A percentile compares a stretch with the other conserved stretches of the same genome.
Evolutionary conservation across 148 eudicot genomes (phyloP).

Genomic region (Cornus suecica): DNA sequence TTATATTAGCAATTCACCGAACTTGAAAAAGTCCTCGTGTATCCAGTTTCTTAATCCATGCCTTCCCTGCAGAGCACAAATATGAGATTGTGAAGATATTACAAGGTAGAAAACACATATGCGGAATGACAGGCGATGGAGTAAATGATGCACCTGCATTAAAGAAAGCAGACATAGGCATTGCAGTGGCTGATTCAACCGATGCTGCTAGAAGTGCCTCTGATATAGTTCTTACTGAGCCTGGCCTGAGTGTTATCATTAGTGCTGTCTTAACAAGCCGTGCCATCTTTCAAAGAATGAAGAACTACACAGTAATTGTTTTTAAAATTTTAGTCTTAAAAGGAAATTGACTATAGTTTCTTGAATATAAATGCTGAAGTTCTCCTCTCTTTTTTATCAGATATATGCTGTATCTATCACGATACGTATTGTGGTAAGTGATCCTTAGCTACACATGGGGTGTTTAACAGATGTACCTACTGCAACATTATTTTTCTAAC

Average conservation of each 20-base stretch:
- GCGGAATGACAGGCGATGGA: constrained; percentile 96
- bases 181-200: constrained; percentile 82
- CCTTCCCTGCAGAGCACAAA: constrained; percentile 56
- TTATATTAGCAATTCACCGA: neutral
- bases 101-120: constrained; percentile 71
- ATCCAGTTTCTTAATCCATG: neutral
- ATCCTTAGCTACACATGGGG: neutral
- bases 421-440: constrained; percentile 89
- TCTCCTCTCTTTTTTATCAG: constrained; percentile 35
- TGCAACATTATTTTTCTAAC: neutral
- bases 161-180: constrained; percentile 83
- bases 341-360: neutral
- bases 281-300: constrained; percentile 87
- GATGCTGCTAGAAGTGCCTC: constrained; percentile 91
- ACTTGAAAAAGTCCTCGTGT: neutral
- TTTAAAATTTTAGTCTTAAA: neutral
- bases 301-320: constrained; percentile 67
- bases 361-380: neutral
- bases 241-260: constrained; percentile 82
- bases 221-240: constrained; percentile 83
- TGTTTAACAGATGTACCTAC: neutral
- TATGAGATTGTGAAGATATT: constrained; percentile 71
- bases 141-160: constrained; percentile 86
- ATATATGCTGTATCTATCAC: constrained; percentile 96
- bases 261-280: constrained; percentile 92